Base-by-base conservation (phyloP, 176 grass and related monocot genomes). In the Musa troglodytarum region DNA sequence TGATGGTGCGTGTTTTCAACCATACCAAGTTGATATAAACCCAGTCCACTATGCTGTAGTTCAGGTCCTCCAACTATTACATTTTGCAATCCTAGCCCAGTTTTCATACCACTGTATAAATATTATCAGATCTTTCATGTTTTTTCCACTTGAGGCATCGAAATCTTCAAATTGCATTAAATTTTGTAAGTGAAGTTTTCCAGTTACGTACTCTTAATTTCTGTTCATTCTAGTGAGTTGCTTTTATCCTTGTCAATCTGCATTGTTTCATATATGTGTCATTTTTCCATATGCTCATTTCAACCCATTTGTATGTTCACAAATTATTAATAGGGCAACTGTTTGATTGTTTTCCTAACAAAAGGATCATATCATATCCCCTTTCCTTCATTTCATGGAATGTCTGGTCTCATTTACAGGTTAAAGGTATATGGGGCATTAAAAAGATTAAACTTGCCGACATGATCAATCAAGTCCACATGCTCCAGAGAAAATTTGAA, bases 401-500 rank as follows among this genome's bases (percentile, higher is more conserved):
- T 74, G 16, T 34, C 23, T 56, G 23, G 25, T 29, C 14, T 28
- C 10, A 26, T 15, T 75, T 86, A 51, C 78, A 96, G 93, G 51
- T 92, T 21, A 57, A 20, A 69, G 87, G 89, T 83, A 85, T 75
- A 85, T 92, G 85, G 83, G 23, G 0, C 12, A 1, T 22, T 6
- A 77, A 9, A 70, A 77, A 76, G 69, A 72, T 50, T 20, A 90
- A 88, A 68, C 63, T 88, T 63, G 65, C n/a, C 64, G 63, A 86
- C 54, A 67, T 83, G 73, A 72, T 92, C 65, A 56, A 85, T 62
- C 79, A 90, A 77, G 77, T 86, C 54, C 9, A 63, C 11, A 77
- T 83, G 51, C 10, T 82, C 16, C 65, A 50, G 52, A 72, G 58
- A 66, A 82, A 92, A 50, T 96, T 96, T 13, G 53, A 92, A 54